Evolutionary conservation across 768 basidiomycete species (phyloP).

Genomic region (Panus rudis): DNA sequence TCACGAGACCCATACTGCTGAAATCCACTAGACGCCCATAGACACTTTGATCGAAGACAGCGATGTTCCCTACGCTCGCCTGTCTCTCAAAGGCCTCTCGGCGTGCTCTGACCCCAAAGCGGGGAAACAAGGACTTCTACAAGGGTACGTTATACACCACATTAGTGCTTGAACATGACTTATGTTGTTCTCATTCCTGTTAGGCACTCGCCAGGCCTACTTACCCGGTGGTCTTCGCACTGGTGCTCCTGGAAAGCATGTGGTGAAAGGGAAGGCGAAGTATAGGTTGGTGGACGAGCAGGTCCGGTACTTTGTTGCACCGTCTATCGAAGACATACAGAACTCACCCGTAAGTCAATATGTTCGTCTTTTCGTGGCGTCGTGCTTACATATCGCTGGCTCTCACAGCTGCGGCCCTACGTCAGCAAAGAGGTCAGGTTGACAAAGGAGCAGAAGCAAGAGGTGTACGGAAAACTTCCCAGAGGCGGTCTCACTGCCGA

Average conservation of each 20-base stretch:
- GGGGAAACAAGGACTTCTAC: conserved; percentile 94
- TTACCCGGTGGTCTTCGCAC: conserved; percentile 83
- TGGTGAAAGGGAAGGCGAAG: conserved; percentile 68
- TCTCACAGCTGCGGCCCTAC: conserved; percentile 62
- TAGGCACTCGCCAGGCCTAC: conserved; percentile 77
- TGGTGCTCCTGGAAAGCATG: conserved; percentile 83
- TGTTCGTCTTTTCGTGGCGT: conserved; percentile 1
- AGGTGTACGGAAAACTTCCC: conserved; percentile 28
- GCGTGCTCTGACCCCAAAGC: conserved; percentile 74
- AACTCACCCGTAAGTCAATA: conserved; percentile 43
- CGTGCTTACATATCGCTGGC: not conserved
- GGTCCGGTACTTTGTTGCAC: conserved; percentile 80
- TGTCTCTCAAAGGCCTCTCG: conserved; percentile 77
- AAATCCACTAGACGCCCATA: too few species aligned
- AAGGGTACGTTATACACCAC: conserved; percentile 57
- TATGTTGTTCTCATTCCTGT: not conserved
- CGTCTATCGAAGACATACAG: conserved; percentile 57
- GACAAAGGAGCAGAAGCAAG: conserved; percentile 16
- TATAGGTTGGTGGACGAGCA: conserved; percentile 77
- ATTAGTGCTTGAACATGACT: not conserved
- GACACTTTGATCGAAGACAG: not conserved
- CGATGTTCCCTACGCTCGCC: conserved; percentile 62
- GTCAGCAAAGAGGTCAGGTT: conserved; percentile 43
- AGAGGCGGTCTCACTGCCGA: conserved; percentile 25
- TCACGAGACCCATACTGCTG: too few species aligned